Evolutionary conservation across 1,284 basidiomycete species (phyloP), one percentile per base, ranked within the genome.

Genomic region (Irpex sp.): DNA sequence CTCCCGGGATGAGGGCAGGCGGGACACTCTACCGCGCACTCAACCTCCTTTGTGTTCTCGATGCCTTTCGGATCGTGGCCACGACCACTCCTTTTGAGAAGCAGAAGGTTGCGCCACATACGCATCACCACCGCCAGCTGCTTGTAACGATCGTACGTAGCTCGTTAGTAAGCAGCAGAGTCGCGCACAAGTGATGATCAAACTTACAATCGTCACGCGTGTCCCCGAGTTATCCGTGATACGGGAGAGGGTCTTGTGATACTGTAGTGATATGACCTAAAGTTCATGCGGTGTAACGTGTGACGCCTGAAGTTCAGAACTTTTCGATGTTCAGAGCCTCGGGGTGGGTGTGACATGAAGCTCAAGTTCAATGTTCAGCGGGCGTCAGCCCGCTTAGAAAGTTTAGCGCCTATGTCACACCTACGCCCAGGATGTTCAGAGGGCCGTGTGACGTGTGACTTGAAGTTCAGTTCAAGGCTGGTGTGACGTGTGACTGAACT

Each of bases 1-100:
- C 67, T 54, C 0, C 64, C 68, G 0, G 66, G 70, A 9, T 66
- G 66, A 0, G 74, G 74, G 59, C 74, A 76, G 1, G 72, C 72
- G 6, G 67, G 67, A 58, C 72, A 74, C 1, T 46, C 46, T 4
- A 75, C 63, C 2, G 71, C 72, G 21, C 54, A 55, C 8, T 15
- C 54, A 21, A 73, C 73, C 1, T 53, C 54, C 5, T 35, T 15
- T 0, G 70, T 71, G 0, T 39, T 63, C 0, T 26, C 36, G 9
- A 69, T 60, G 1, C 69, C 68, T 9, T 39, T 51, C 1, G 66
- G 60, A 35, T 64, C 63, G 53, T 71, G 67, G 0, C 67, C 67
- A 0, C 68, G 66, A 1, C 68, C 71, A 8, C 56, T 61, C 0
- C 65, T 37, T 51, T 72, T 71, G 5, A 70, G 57, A 39, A 67